These are phyloP conservation scores for Colletotrichum falcatum DNA, from an alignment of 2,329 filamentous ascomycete species.

Conservation along the genomic window DNA sequence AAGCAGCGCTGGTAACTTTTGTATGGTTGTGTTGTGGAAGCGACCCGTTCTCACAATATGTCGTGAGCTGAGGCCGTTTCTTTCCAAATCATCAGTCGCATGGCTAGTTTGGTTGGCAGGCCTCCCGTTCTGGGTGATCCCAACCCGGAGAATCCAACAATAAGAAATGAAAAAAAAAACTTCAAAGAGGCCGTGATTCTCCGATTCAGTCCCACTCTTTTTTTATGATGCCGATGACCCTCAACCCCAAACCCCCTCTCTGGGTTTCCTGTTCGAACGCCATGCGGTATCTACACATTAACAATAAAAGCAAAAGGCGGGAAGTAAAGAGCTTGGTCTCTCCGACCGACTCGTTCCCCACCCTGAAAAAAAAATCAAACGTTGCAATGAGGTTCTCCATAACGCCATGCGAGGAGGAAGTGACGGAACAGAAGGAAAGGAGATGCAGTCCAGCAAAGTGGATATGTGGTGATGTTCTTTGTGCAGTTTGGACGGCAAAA, in stretches of 20 bases:
- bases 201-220: slow-evolving; percentile 36
- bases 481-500: slow-evolving; percentile 38
- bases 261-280: slow-evolving; percentile 37
- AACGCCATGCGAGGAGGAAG: slow-evolving; percentile 41
- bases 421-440: slow-evolving; percentile 35
- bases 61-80: not conserved
- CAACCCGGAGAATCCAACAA: slow-evolving; percentile 41
- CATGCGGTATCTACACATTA: slow-evolving; percentile 41
- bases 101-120: slow-evolving; percentile 36
- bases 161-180: too few relatives aligned
- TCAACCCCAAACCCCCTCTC: not conserved
- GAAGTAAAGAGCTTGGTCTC: not conserved
- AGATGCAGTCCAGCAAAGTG: slow-evolving; percentile 29
- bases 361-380: not conserved
- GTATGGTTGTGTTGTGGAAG: slow-evolving; percentile 10
- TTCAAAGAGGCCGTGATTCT: slow-evolving; percentile 32
- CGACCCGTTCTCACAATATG: slow-evolving; percentile 10
- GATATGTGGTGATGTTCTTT: slow-evolving; percentile 15
- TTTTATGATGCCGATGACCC: slow-evolving; percentile 32
- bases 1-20: slow-evolving; percentile 29
- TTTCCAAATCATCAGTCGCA: slow-evolving; percentile 20
- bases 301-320: slow-evolving; percentile 31
- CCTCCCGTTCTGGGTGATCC: slow-evolving; percentile 17
- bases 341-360: slow-evolving; percentile 6
- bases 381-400: slow-evolving; percentile 4